Evolutionary conservation across 2,329 filamentous ascomycete species (phyloP), one percentile per base, ranked within the genome.

Genomic region (Cladorrhinum sp.): DNA sequence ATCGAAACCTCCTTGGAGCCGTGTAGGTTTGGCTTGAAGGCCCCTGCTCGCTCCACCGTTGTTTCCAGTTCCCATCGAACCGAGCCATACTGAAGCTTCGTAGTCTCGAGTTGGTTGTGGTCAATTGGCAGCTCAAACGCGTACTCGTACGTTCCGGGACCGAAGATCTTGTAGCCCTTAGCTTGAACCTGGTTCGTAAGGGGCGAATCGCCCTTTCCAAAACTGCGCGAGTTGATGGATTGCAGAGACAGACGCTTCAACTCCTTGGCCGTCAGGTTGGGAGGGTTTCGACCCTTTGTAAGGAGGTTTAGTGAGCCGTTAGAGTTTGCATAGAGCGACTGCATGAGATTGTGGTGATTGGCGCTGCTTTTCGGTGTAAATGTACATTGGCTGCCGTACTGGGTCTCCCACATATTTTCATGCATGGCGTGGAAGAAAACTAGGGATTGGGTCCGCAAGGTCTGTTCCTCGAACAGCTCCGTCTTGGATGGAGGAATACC

Each of bases 61-160:
- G 91, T 91, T 71, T 96, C 91, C 6, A 97, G 78, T 68, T 95
- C 90, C 81, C 96, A 97, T 67, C 89, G 91, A 25, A 96, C 92
- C 2, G 85, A 91, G 8, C 92, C 93, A 52, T 93, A 87, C 58
- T 93, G 92, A 32, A 96, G 85, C 70, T 90, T 91, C 56, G 93
- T 95, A 0, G 92, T 96, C 75, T 97, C 93, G 0, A 95, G 86
- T 64, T 96, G 84, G 68, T 91, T 88, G 67, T 93, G 93, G 72
- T 96, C 92, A 67, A 97, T 88, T 22, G 89, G 92, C 9, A 96
- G 81, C 73, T 97, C 93, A 66, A 97, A 96, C 38, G 91, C 75
- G 71, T 86, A 86, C 63, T 85, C 82, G 70, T 86, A 86, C 2
- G 74, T 78, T 56, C 84, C 93, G 0, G 93, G 90, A 29, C 87